These are phyloP conservation scores for Xanthoparmelia taractica DNA, from an alignment of 495 filamentous ascomycete species.

Conservation along the genomic window DNA sequence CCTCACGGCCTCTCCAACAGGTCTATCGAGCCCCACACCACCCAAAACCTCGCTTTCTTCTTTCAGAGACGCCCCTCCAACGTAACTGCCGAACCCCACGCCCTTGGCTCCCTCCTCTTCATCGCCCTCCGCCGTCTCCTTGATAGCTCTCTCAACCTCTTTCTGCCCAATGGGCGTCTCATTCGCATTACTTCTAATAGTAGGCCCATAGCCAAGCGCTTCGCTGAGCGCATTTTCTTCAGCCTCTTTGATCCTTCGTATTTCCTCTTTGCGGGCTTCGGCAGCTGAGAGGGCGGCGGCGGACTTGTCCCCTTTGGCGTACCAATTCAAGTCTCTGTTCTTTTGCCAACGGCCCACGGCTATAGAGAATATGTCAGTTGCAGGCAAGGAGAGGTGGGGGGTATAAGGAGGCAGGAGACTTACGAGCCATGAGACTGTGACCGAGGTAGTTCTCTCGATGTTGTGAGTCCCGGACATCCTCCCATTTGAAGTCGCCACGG, in stretches of 20 bases:
- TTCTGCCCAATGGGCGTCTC: conserved; percentile 35
- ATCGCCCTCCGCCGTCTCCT: conserved; percentile 31
- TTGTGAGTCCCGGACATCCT: conserved; percentile 75
- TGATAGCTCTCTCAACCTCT: conserved; percentile 29
- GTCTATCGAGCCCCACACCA: conserved; percentile 25
- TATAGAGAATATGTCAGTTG: neutral
- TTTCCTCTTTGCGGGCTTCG: conserved; percentile 68
- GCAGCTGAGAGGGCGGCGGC: conserved; percentile 53
- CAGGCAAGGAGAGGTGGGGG: neutral
- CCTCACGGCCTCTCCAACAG: conserved; percentile 10
- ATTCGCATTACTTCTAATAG: conserved; percentile 36
- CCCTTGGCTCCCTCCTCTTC: conserved; percentile 25
- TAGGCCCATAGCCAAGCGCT: conserved; percentile 63
- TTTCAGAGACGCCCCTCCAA: conserved; percentile 25
- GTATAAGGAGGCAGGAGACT: neutral
- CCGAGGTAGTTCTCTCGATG: conserved; percentile 98
- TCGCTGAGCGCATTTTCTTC: conserved; percentile 83
- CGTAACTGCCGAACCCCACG: conserved; percentile 19
- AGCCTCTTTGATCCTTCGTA: conserved; percentile 75
- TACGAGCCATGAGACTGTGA: conserved; percentile 79
- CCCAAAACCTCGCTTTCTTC: conserved; percentile 46
- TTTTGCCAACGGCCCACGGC: conserved; percentile 93
- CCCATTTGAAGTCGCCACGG: conserved; percentile 89
- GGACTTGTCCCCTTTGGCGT: conserved; percentile 59
- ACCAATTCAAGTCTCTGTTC: conserved; percentile 80